Base-by-base conservation (phyloP, 257 asterid genomes). In the Solanum chiquidenum region DNA sequence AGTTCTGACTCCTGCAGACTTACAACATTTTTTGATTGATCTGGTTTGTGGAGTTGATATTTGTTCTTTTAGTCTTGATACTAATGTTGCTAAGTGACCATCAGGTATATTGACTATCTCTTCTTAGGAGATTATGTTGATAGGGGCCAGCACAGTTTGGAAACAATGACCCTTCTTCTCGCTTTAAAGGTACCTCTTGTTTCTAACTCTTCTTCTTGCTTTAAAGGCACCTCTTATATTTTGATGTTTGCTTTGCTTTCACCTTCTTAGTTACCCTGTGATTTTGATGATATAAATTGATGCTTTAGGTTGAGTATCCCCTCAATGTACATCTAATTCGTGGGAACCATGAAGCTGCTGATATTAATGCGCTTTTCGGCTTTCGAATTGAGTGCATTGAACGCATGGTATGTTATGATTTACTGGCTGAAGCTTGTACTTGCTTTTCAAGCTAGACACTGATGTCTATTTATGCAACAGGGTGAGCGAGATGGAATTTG, bases 401-500 rank as follows among this genome's bases (percentile, higher is more conserved):
- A 92, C 99, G 99, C 80, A 94, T 96, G 99, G 99, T 95, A 91
- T 87, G 88, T 34, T 88, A 76, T 77, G 84, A 21, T 33, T 25
- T 58, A 31, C 33, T 40, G 52, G 44, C 80, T 69, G 27, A 75
- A 72, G 49, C 71, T 33, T 74, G 77, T 77, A 38, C 62, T 69
- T 64, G 69, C 86, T 52, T 64, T 83, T 80, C 60, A 49, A 83
- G 87, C 84, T 85, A 42, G 84, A 87, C 42, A 74, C 83, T 44
- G 86, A 88, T 29, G 87, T 83, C 88, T 52, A 60, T 91, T 83
- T 76, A 83, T 86, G 87, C 88, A 89, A 86, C 93, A 97, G 99
- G 99, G 99, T 88, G 99, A 97, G 94, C 94, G 99, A 93, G 99
- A 97, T 93, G 99, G 99, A 90, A 96, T 97, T 66, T 97, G 99